Evolutionary conservation across 257 asterid genomes (phyloP).

Genomic region (Datura wrightii): DNA sequence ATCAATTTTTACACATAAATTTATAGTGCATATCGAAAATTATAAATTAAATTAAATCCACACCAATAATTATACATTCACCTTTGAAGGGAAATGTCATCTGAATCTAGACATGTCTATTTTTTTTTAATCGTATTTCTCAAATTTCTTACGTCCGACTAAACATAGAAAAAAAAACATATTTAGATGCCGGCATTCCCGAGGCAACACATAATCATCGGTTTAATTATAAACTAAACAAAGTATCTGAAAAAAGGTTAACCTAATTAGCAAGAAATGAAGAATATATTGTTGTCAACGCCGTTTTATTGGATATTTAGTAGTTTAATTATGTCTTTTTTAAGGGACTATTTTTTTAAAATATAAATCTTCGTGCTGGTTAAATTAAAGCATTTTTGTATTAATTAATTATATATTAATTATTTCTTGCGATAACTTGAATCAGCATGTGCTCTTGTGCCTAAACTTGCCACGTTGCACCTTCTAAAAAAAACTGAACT

Average conservation of each 20-base stretch:
- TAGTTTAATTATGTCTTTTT: neutral
- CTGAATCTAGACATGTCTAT: neutral
- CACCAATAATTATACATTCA: too few species aligned
- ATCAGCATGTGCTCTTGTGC: neutral
- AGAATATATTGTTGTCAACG: neutral
- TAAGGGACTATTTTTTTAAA: neutral
- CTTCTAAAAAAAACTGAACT: neutral
- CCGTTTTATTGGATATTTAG: neutral
- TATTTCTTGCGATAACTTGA: neutral
- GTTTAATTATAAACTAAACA: neutral
- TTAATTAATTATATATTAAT: neutral
- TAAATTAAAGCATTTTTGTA: neutral
- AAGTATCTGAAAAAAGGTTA: neutral
- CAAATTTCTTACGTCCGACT: neutral
- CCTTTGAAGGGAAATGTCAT: neutral
- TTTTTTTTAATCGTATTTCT: neutral
- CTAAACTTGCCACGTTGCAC: conserved; percentile 17
- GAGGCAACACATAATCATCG: neutral
- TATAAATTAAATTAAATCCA: too few species aligned
- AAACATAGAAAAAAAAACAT: neutral
- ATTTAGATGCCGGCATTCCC: neutral
- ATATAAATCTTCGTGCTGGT: neutral
- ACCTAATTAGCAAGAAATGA: conserved; percentile 24
- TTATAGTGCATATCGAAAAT: too few species aligned
- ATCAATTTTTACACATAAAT: too few species aligned